Evolutionary conservation across 2,329 filamentous ascomycete species (phyloP).

Genomic region (Fusarium haematococcum): DNA sequence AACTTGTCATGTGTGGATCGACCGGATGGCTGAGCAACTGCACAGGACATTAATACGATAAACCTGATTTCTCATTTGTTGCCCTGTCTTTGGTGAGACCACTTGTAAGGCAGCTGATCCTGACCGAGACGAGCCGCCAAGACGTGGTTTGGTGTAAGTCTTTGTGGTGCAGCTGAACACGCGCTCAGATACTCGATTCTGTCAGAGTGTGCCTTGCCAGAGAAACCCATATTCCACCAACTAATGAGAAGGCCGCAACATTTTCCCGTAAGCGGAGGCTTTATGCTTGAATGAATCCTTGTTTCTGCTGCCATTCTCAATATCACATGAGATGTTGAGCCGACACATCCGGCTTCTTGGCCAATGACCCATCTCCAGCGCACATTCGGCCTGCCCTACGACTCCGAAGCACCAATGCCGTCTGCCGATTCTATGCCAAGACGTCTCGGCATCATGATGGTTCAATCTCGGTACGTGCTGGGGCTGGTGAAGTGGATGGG

Average conservation of each 20-base stretch:
- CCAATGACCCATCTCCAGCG: constrained; percentile 8
- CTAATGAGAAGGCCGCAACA: background rate
- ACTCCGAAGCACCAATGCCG: background rate
- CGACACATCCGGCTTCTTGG: background rate
- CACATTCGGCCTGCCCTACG: background rate
- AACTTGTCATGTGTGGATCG: background rate
- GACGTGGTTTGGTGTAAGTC: background rate
- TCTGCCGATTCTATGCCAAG: background rate
- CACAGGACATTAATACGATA: background rate
- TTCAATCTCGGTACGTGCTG: background rate
- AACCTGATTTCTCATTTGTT: background rate
- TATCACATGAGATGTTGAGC: background rate
- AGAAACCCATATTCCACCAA: background rate
- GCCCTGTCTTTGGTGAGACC: background rate
- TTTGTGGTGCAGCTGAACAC: background rate
- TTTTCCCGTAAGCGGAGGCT: background rate
- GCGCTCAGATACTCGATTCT: background rate
- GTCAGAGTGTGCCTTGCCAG: background rate
- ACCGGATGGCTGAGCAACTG: background rate
- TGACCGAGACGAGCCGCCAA: background rate
- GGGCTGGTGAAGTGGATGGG: background rate
- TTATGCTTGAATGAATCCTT: background rate
- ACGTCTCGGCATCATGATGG: background rate
- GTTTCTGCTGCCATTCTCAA: background rate
- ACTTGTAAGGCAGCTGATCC: background rate